Conservation (phyloP, 2,329 filamentous ascomycete species). For the Calonectria fujianensis region DNA sequence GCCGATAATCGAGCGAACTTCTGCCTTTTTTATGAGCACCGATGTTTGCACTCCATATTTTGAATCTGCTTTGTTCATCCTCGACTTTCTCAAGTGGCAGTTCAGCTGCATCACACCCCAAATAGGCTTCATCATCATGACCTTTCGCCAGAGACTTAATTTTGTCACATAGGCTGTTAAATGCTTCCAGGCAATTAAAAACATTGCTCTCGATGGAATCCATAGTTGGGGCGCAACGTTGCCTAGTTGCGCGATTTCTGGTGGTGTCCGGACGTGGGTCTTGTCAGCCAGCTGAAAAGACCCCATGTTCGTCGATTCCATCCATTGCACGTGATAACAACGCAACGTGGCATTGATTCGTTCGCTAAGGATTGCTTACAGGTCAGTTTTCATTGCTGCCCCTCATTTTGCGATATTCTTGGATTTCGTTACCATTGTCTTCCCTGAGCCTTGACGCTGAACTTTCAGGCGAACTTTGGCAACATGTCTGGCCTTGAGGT, state of each 20-base stretch:
- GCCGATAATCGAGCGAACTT: conserved; percentile 30
- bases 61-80: conserved; percentile 37
- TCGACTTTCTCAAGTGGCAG: background rate
- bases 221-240: background rate
- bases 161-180: background rate
- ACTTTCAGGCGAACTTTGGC: background rate
- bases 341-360: background rate
- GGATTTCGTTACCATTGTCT: background rate
- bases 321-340: background rate
- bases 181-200: background rate
- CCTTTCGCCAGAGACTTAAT: background rate
- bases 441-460: background rate
- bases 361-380: background rate
- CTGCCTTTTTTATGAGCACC: conserved; percentile 25
- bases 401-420: background rate
- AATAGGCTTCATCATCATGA: background rate
- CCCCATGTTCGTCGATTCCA: background rate
- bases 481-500: conserved; percentile 42
- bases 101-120: background rate
- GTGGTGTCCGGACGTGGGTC: background rate
- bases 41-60: conserved; percentile 39
- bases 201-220: conserved; percentile 3
- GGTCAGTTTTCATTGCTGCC: background rate
- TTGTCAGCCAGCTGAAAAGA: background rate
- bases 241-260: background rate